Percentiles rank a stretch among this genome's conserved stretches.
phyloP scores from a whole-genome alignment of 2,329 filamentous ascomycete genomes.

The Fusarium bulbicola region DNA sequence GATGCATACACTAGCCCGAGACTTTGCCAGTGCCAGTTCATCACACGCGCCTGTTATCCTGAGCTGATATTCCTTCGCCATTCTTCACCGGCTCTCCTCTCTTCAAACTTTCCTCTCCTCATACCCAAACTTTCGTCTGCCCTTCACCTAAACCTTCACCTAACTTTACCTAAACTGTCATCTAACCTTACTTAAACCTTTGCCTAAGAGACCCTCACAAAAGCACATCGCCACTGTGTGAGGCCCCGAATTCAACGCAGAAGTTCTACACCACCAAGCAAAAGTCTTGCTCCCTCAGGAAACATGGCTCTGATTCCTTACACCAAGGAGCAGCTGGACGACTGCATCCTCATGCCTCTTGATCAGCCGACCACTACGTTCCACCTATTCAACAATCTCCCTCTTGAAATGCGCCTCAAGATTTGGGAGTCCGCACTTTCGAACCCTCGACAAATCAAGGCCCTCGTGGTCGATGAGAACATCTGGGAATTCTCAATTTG shows the following conservation, averaged over 20 bases:
- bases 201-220: accelerated
- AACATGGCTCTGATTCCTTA: not conserved
- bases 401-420: not conserved
- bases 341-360: not conserved
- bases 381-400: not conserved
- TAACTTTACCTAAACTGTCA: too few species aligned
- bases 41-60: not conserved
- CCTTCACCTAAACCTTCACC: not conserved
- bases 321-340: not conserved
- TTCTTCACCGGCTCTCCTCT: not conserved
- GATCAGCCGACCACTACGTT: accelerated
- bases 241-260: accelerated
- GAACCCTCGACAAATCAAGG: not conserved
- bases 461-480: not conserved
- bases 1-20: not conserved
- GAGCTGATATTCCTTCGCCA: accelerated
- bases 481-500: not conserved
- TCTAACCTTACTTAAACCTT: not conserved
- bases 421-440: not conserved
- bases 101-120: not conserved
- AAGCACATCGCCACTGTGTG: not conserved
- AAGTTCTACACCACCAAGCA: not conserved
- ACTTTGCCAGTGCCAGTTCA: not conserved
- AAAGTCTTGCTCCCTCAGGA: not conserved
- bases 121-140: not conserved